These are phyloP conservation scores for Hanseniaspora pseudoguilliermondii DNA, from an alignment of 805 yeast species.

Conservation along the genomic window DNA sequence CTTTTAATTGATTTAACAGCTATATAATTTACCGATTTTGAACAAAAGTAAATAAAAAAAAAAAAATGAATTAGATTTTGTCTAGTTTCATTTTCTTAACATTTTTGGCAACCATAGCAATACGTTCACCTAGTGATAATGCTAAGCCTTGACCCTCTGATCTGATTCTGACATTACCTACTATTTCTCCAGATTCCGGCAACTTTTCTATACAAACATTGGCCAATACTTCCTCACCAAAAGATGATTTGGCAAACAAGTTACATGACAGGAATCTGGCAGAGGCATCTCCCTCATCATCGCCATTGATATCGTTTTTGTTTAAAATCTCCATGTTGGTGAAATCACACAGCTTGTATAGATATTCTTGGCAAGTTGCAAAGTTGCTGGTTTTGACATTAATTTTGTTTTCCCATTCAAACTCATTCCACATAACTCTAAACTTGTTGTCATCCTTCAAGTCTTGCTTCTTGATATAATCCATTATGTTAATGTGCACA, in stretches of 20 bases:
- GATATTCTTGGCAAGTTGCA: constrained; percentile 54
- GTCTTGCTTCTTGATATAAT: constrained; percentile 89
- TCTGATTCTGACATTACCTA: constrained; percentile 92
- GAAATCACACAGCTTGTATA: constrained; percentile 52
- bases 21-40: neutral
- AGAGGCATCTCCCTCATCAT: constrained; percentile 47
- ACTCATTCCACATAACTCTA: constrained; percentile 98
- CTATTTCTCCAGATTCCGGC: constrained; percentile 50
- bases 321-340: constrained; percentile 93
- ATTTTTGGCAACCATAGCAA: constrained; percentile 66
- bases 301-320: constrained; percentile 76
- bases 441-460: constrained; percentile 69
- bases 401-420: constrained; percentile 98
- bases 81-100: constrained; percentile 29
- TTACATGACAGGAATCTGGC: constrained; percentile 74
- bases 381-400: constrained; percentile 61
- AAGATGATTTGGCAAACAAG: constrained; percentile 77
- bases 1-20: no score
- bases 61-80: constrained; percentile 23
- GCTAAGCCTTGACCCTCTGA: constrained; percentile 98
- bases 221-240: constrained; percentile 96
- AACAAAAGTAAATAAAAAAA: neutral
- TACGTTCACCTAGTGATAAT: constrained; percentile 83
- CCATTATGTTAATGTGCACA: constrained; percentile 92
- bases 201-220: constrained; percentile 84